Conservation (phyloP, 2,329 filamentous ascomycete species). For the Sordariomycetes sp. region DNA sequence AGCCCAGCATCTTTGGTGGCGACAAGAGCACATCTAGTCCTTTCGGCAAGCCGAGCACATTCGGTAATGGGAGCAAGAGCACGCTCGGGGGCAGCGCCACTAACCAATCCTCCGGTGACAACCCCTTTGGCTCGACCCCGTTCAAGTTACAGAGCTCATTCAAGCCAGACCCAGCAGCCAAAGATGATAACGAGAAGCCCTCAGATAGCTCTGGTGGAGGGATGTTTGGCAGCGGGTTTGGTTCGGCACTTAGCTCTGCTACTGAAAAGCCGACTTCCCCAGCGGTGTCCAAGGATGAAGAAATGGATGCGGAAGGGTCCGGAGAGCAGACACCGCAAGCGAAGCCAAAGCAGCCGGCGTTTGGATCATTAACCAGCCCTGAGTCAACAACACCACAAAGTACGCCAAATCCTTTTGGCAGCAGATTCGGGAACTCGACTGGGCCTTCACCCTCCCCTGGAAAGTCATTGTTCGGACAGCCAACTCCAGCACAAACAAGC, state of each 20-base stretch:
- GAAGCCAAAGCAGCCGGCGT: slow-evolving; percentile 22
- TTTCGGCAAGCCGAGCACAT: not conserved
- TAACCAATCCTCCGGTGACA: too few species aligned
- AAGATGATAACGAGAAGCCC: slow-evolving; percentile 47
- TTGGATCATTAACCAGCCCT: slow-evolving; percentile 13
- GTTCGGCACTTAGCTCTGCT: slow-evolving; percentile 43
- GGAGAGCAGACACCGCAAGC: slow-evolving; percentile 24
- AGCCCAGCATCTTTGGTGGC: not conserved
- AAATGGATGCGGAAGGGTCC: slow-evolving; percentile 35
- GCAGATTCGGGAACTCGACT: slow-evolving; percentile 30
- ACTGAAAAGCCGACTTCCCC: slow-evolving; percentile 26
- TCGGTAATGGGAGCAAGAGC: not conserved
- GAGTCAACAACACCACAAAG: slow-evolving; percentile 39
- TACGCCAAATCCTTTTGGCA: slow-evolving; percentile 35
- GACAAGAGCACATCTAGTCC: not conserved
- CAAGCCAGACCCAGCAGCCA: slow-evolving; percentile 51
- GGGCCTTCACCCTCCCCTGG: slow-evolving; percentile 17
- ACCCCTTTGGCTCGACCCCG: slow-evolving; percentile 39
- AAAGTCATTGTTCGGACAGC: slow-evolving; percentile 13
- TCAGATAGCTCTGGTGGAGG: slow-evolving; percentile 28
- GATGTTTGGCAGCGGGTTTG: slow-evolving; percentile 54
- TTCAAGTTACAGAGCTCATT: slow-evolving; percentile 64
- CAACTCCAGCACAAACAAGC: slow-evolving; percentile 1
- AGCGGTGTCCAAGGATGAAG: slow-evolving; percentile 35
- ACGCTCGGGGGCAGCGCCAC: too few species aligned